Conservation (phyloP, 2,329 filamentous ascomycete species). For the Sporothrix luriei region DNA sequence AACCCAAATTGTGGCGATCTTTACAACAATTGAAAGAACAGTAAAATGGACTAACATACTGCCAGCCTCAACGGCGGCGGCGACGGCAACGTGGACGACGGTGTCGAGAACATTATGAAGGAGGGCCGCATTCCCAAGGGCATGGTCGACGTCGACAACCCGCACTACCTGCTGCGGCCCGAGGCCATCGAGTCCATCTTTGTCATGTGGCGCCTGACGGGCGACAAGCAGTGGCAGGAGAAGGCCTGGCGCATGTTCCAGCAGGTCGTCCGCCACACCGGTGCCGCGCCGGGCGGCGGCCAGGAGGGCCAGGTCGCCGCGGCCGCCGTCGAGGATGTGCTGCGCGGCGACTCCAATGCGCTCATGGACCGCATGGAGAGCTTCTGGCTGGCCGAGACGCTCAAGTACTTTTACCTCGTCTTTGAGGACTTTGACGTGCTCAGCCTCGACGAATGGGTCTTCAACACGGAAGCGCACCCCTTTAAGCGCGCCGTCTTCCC, state of each 20-base stretch:
- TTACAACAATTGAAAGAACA: too few relatives aligned
- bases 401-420: constrained; percentile 68
- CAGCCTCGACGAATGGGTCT: constrained; percentile 64
- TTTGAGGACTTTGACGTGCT: constrained; percentile 62
- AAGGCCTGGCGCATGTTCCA: constrained; percentile 76
- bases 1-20: neutral
- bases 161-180: constrained; percentile 67
- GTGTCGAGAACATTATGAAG: constrained; percentile 45
- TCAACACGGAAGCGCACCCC: constrained; percentile 61
- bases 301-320: constrained; percentile 53
- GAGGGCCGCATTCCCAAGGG: constrained; percentile 55
- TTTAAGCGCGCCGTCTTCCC: constrained; percentile 43
- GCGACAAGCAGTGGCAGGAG: constrained; percentile 64
- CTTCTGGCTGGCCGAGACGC: constrained; percentile 71
- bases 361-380: constrained; percentile 69
- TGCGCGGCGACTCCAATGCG: constrained; percentile 43
- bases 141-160: constrained; percentile 58
- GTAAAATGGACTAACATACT: neutral
- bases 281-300: constrained; percentile 47
- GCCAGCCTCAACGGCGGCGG: constrained; percentile 13
- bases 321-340: constrained; percentile 68
- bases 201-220: constrained; percentile 74
- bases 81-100: constrained; percentile 36
- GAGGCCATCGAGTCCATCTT: constrained; percentile 83
- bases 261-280: constrained; percentile 62